A percentile compares a stretch with the other conserved stretches of the same genome.
phyloP scores from a whole-genome alignment of 345 rosid species.

The Bruguiera parviflora region DNA sequence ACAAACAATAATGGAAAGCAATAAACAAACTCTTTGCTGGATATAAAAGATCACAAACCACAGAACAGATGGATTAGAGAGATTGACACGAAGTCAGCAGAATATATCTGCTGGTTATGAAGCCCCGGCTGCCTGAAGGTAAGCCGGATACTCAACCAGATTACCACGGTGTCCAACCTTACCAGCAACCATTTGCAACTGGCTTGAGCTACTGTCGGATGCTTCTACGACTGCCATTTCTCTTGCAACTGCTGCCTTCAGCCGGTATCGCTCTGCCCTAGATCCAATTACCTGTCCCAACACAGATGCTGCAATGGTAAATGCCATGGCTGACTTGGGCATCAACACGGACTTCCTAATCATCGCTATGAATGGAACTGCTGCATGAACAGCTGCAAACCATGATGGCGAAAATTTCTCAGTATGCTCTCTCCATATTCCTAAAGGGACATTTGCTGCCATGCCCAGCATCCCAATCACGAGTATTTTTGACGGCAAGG shows the following conservation, averaged over 20 bases:
- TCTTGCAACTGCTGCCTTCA: constrained; percentile 53
- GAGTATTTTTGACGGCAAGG: constrained; percentile 72
- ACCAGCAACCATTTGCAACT: constrained; percentile 20
- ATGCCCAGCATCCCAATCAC: constrained; percentile 87
- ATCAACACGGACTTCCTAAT: constrained; percentile 84
- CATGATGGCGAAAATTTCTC: constrained; percentile 75
- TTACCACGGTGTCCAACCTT: constrained; percentile 33
- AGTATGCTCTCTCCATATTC: constrained; percentile 96
- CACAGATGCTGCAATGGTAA: constrained; percentile 82
- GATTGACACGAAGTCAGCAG: constrained; percentile 27
- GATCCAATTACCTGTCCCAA: constrained; percentile 95
- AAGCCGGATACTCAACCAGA: constrained; percentile 30
- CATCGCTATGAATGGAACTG: constrained; percentile 91
- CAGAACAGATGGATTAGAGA: not conserved
- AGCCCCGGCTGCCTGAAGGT: constrained; percentile 36
- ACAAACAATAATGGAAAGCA: constrained; percentile 1
- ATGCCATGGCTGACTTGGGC: constrained; percentile 95
- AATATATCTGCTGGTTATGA: constrained; percentile 37
- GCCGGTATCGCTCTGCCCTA: constrained; percentile 82
- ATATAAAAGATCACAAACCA: constrained; percentile 6
- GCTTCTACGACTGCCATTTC: constrained; percentile 23
- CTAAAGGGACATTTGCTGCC: constrained; percentile 91
- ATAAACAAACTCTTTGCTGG: not conserved
- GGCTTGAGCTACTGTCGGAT: constrained; percentile 14
- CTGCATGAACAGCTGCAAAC: constrained; percentile 91